phyloP scores from a whole-genome alignment of 192 early-diverging fungal species.

The Umbelopsis vinacea region DNA sequence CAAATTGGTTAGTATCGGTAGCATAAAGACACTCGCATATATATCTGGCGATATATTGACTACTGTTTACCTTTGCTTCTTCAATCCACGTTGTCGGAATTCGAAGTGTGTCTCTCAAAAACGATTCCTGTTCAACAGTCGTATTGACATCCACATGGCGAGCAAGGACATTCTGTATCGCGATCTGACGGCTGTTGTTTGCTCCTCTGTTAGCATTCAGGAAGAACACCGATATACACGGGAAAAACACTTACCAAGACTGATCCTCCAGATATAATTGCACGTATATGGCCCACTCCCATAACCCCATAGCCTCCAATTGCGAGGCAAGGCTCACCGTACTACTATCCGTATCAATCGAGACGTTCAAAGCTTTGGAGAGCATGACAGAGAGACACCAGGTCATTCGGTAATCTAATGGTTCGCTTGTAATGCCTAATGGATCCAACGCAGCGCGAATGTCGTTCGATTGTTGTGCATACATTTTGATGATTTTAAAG shows the following conservation, averaged over 20 bases:
- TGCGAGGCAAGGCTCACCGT: slow-evolving; percentile 60
- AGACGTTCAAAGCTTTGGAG: slow-evolving; percentile 45
- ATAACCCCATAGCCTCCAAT: slow-evolving; percentile 76
- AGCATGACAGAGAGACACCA: slow-evolving; percentile 63
- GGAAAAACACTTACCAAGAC: not conserved
- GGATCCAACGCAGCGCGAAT: slow-evolving; percentile 68
- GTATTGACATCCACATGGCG: slow-evolving; percentile 3
- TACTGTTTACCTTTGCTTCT: slow-evolving; percentile 49
- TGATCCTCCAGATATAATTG: slow-evolving; percentile 3
- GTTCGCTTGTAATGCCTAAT: slow-evolving; percentile 55
- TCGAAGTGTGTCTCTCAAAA: slow-evolving; percentile 61
- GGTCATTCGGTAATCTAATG: slow-evolving; percentile 68
- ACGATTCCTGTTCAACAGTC: slow-evolving; percentile 38
- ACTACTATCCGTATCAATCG: not conserved
- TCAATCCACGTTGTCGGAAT: slow-evolving; percentile 67
- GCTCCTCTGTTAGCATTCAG: slow-evolving; percentile 31
- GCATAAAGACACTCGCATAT: too few relatives aligned
- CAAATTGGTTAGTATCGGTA: not conserved
- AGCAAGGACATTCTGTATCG: slow-evolving; percentile 23
- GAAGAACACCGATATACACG: not conserved
- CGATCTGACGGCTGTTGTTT: slow-evolving; percentile 16
- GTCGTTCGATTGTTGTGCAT: slow-evolving; percentile 46
- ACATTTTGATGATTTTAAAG: slow-evolving; percentile 78
- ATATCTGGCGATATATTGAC: too few relatives aligned
- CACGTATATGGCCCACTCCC: slow-evolving; percentile 87